These are phyloP conservation scores for Cercospora sp. DNA, from an alignment of 2,329 filamentous ascomycete species.

Conservation along the genomic window DNA sequence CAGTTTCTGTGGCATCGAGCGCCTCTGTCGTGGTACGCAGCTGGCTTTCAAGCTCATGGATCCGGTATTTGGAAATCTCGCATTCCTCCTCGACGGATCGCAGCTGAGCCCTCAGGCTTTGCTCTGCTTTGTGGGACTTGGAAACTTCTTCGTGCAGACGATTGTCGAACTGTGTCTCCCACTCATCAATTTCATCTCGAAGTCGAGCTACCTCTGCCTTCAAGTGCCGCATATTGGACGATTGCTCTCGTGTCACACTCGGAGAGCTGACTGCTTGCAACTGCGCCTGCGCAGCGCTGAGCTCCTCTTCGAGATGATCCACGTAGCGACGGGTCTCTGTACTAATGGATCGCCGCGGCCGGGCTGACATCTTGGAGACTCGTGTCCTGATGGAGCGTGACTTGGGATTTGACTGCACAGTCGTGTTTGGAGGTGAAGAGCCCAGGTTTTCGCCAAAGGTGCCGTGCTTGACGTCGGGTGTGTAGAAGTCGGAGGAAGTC, in stretches of 20 bases:
- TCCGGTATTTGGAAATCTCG: constrained; percentile 33
- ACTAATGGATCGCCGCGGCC: constrained; percentile 38
- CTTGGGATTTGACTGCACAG: constrained; percentile 20
- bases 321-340: constrained; percentile 50
- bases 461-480: constrained; percentile 20
- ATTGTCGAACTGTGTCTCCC: constrained; percentile 42
- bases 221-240: constrained; percentile 41
- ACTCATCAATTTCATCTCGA: constrained; percentile 39
- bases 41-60: constrained; percentile 39
- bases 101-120: constrained; percentile 33
- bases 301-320: constrained; percentile 51
- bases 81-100: constrained; percentile 34
- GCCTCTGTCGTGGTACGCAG: constrained; percentile 35
- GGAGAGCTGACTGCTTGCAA: constrained; percentile 45
- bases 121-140: constrained; percentile 33
- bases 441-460: constrained; percentile 17
- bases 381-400: constrained; percentile 13
- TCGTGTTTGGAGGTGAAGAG: constrained; percentile 20
- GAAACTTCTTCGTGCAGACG: constrained; percentile 39
- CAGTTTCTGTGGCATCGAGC: constrained; percentile 38
- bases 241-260: constrained; percentile 39
- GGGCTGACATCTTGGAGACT: constrained; percentile 20
- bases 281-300: constrained; percentile 44
- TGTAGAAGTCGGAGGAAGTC: constrained; percentile 25
- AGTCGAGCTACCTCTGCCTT: constrained; percentile 38